phyloP scores from a whole-genome alignment of 805 yeast species.

The Candida loeiensis region DNA sequence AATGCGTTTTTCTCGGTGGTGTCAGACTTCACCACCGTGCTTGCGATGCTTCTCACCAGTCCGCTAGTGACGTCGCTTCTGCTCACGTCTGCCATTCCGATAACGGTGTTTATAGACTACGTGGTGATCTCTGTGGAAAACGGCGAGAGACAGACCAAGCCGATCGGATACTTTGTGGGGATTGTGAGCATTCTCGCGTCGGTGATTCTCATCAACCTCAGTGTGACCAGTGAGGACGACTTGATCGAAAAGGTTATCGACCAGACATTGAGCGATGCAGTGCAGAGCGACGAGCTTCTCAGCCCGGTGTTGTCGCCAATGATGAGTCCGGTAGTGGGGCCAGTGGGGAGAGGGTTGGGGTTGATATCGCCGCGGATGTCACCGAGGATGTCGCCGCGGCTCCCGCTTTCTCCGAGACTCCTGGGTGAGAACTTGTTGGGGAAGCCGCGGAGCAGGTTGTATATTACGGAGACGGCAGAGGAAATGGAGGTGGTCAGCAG shows the following conservation, averaged over 20 bases:
- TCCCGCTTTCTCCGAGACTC: not conserved
- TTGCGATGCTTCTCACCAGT: constrained; percentile 51
- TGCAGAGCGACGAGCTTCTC: constrained; percentile 41
- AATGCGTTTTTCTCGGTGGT: constrained; percentile 45
- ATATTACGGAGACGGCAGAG: constrained; percentile 6
- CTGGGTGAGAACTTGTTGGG: constrained; percentile 1
- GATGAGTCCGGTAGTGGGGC: constrained; percentile 15
- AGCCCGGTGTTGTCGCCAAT: constrained; percentile 48
- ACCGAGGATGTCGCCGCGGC: constrained; percentile 8
- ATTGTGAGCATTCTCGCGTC: constrained; percentile 46
- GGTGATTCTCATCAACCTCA: constrained; percentile 44
- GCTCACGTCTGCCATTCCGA: constrained; percentile 50
- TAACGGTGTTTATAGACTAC: constrained; percentile 49
- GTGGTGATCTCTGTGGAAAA: constrained; percentile 26
- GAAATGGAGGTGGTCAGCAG: no score
- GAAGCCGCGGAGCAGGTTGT: constrained; percentile 8
- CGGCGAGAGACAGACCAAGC: constrained; percentile 15
- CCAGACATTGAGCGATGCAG: constrained; percentile 46
- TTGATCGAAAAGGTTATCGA: constrained; percentile 46
- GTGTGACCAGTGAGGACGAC: constrained; percentile 42
- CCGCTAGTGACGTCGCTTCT: constrained; percentile 52
- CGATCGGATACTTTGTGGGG: constrained; percentile 41
- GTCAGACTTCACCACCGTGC: constrained; percentile 49
- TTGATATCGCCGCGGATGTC: constrained; percentile 5
- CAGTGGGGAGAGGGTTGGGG: constrained; percentile 4